A percentile compares a stretch with the other conserved stretches of the same genome.
phyloP scores from a whole-genome alignment of 2,329 filamentous ascomycete species.

The Cladosporium colombiae region DNA sequence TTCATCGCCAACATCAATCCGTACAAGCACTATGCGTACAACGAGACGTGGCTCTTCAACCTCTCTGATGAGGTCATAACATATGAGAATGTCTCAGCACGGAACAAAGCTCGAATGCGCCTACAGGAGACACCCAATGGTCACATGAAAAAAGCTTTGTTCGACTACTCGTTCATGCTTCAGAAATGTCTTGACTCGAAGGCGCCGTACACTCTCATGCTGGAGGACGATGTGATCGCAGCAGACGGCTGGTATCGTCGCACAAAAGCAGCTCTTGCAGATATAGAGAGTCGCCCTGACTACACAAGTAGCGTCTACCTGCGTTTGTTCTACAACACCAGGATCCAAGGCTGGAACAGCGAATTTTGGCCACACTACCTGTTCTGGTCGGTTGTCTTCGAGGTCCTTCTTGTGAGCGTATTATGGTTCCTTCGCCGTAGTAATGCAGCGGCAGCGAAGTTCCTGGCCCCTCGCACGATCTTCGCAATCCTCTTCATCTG shows the following conservation, averaged over 20 bases:
- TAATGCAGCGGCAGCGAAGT: not conserved
- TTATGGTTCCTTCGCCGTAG: not conserved
- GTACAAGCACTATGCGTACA: not conserved
- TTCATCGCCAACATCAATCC: constrained; percentile 10
- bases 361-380: constrained; percentile 9
- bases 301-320: not conserved
- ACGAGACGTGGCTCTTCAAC: not conserved
- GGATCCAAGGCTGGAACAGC: constrained; percentile 11
- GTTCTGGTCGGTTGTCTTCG: constrained; percentile 10
- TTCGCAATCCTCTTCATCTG: constrained; percentile 5
- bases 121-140: constrained; percentile 1
- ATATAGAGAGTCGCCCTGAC: not conserved
- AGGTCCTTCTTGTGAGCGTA: not conserved
- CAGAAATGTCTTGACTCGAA: not conserved
- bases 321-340: constrained; percentile 6
- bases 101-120: not conserved
- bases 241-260: constrained; percentile 8
- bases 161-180: constrained; percentile 2
- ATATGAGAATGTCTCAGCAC: constrained; percentile 3
- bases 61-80: not conserved
- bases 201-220: not conserved
- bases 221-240: not conserved
- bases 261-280: not conserved
- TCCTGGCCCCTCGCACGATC: not conserved
- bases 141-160: constrained; percentile 1